Conservation (phyloP, 2,329 filamentous ascomycete species). For the Botrytis hyacinthi region DNA sequence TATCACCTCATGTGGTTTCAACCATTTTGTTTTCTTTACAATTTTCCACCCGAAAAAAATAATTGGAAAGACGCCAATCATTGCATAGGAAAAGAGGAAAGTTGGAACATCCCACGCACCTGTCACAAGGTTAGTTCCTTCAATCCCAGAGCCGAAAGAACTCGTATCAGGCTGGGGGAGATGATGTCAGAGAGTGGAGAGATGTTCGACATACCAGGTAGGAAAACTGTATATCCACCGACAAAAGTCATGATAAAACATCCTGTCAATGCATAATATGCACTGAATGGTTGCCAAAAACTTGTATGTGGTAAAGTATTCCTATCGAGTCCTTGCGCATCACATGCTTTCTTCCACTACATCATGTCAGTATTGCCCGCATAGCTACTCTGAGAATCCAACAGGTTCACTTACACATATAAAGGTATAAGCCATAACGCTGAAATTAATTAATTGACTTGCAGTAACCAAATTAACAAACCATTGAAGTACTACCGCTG, state of each 20-base stretch:
- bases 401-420: slow-evolving; percentile 36
- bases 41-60: slow-evolving; percentile 62
- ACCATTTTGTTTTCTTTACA: slow-evolving; percentile 53
- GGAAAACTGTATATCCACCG: slow-evolving; percentile 60
- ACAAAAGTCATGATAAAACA: slow-evolving; percentile 60
- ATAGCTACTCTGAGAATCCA: not conserved
- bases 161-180: not conserved
- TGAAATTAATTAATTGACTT: slow-evolving; percentile 54
- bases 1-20: slow-evolving; percentile 53
- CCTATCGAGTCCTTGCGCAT: slow-evolving; percentile 46
- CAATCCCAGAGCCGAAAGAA: not conserved
- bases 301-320: slow-evolving; percentile 50
- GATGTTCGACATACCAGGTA: slow-evolving; percentile 41
- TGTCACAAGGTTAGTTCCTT: not conserved
- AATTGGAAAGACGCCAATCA: slow-evolving; percentile 59
- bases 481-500: slow-evolving; percentile 59
- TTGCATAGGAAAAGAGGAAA: slow-evolving; percentile 59
- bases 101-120: slow-evolving; percentile 56
- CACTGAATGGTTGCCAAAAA: slow-evolving; percentile 55
- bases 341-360: slow-evolving; percentile 52
- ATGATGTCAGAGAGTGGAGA: too few relatives aligned
- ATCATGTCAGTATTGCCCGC: not conserved
- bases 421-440: slow-evolving; percentile 53
- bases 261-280: slow-evolving; percentile 51
- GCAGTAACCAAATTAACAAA: slow-evolving; percentile 58